Conservation (phyloP, 2,329 filamentous ascomycete genomes). For the Diplodia scrobiculata region DNA sequence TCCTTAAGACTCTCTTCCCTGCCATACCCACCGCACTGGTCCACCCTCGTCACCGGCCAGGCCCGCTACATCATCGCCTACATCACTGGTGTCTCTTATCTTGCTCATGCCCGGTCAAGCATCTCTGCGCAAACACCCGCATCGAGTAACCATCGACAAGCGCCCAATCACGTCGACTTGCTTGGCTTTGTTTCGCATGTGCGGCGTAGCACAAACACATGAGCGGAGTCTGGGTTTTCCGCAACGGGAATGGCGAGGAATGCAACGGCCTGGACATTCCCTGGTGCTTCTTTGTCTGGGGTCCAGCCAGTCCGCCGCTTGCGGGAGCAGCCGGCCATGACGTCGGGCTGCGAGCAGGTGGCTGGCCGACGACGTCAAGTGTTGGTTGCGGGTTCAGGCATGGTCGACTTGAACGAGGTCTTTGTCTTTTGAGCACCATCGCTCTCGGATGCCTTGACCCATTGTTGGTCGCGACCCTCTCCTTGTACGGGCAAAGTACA, state of each 20-base stretch:
- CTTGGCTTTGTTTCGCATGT: background rate
- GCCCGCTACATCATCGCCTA: conserved; percentile 11
- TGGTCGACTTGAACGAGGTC: background rate
- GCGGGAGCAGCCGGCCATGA: conserved; percentile 9
- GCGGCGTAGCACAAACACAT: background rate
- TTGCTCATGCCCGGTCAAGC: background rate
- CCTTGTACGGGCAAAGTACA: background rate
- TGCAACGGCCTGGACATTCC: background rate
- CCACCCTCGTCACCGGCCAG: background rate
- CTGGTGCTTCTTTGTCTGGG: conserved; percentile 13
- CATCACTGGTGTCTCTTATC: background rate
- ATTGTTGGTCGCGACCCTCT: conserved; percentile 8
- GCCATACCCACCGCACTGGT: background rate
- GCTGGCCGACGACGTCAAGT: background rate
- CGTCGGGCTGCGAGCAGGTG: background rate
- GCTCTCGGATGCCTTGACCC: conserved; percentile 3
- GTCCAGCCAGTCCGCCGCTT: background rate
- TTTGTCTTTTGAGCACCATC: background rate
- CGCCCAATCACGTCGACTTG: background rate
- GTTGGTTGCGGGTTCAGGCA: conserved; percentile 1
- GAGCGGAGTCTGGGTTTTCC: background rate
- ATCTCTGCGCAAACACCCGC: background rate
- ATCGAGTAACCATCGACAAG: background rate
- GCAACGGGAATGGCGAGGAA: background rate
- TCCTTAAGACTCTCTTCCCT: conserved; percentile 4